Evolutionary conservation across 441 rosid species (phyloP).

Genomic region (Erodium moschatum): DNA sequence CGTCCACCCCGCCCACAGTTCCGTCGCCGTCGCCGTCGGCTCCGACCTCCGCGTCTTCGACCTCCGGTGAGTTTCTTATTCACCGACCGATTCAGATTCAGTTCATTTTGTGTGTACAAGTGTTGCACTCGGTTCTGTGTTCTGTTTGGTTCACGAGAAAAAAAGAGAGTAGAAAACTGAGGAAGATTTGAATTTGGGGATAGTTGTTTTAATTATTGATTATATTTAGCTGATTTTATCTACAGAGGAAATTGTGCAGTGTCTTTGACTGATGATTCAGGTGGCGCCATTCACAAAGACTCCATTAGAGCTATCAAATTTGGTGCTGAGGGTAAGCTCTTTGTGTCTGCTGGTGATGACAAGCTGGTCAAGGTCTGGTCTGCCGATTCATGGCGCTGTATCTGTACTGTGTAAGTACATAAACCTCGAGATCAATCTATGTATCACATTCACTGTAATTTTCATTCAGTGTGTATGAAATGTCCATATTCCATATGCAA

Average conservation of each 20-base stretch:
- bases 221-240: slow-evolving; percentile 1
- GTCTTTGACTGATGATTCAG: slow-evolving; percentile 53
- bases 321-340: slow-evolving; percentile 52
- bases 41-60: slow-evolving; percentile 78
- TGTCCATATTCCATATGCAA: not conserved
- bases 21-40: slow-evolving; percentile 65
- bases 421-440: not conserved
- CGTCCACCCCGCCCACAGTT: slow-evolving; percentile 57
- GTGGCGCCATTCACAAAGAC: slow-evolving; percentile 41
- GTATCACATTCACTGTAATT: not conserved
- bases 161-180: not conserved
- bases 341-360: slow-evolving; percentile 81
- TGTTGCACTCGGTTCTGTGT: not conserved
- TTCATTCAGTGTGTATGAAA: too few species aligned
- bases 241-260: slow-evolving; percentile 44
- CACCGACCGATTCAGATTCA: not conserved
- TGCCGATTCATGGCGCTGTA: slow-evolving; percentile 56
- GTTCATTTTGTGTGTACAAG: not conserved
- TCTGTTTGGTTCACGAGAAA: not conserved
- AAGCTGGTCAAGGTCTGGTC: slow-evolving; percentile 82
- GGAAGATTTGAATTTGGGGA: not conserved
- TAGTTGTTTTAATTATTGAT: not conserved
- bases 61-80: slow-evolving; percentile 36
- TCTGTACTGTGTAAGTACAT: slow-evolving; percentile 41
- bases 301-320: slow-evolving; percentile 74